These are phyloP conservation scores for Endocarpon pusillum DNA, from an alignment of 495 filamentous ascomycete species.

Conservation along the genomic window DNA sequence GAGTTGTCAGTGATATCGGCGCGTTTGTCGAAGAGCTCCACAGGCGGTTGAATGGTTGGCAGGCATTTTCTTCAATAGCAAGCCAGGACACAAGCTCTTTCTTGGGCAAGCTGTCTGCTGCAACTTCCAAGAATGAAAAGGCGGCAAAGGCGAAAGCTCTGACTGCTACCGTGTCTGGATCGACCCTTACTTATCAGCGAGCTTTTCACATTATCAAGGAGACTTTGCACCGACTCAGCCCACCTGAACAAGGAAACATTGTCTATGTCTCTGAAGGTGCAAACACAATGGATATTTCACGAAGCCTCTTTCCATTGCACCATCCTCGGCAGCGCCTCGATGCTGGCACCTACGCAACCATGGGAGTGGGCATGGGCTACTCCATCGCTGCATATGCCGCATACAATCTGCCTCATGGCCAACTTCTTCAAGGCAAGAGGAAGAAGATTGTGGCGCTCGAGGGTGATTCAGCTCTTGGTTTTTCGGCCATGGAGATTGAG, in stretches of 20 bases:
- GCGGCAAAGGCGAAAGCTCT: conserved; percentile 22
- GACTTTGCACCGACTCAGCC: conserved; percentile 23
- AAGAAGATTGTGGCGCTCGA: conserved; percentile 48
- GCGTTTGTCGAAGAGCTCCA: conserved; percentile 33
- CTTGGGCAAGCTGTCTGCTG: conserved; percentile 14
- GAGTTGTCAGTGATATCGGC: conserved; percentile 35
- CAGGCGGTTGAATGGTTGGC: conserved; percentile 27
- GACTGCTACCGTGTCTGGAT: conserved; percentile 15
- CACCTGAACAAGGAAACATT: conserved; percentile 28
- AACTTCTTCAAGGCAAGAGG: conserved; percentile 4
- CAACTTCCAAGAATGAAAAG: conserved; percentile 32
- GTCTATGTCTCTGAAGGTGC: conserved; percentile 51
- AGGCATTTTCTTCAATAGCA: conserved; percentile 20
- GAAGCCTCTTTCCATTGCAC: conserved; percentile 39
- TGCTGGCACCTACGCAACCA: conserved; percentile 48
- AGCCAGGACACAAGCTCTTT: conserved; percentile 18
- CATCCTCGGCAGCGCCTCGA: conserved; percentile 44
- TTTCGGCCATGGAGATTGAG: conserved; percentile 45
- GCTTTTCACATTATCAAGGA: conserved; percentile 38
- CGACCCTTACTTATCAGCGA: conserved; percentile 35
- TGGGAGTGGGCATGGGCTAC: conserved; percentile 52
- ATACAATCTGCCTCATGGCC: conserved; percentile 28
- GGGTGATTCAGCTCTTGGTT: conserved; percentile 47
- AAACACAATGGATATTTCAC: conserved; percentile 52
- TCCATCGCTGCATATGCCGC: conserved; percentile 44